Base-by-base conservation (phyloP, 164 flowering plant species). In the Berberis thunbergii region DNA sequence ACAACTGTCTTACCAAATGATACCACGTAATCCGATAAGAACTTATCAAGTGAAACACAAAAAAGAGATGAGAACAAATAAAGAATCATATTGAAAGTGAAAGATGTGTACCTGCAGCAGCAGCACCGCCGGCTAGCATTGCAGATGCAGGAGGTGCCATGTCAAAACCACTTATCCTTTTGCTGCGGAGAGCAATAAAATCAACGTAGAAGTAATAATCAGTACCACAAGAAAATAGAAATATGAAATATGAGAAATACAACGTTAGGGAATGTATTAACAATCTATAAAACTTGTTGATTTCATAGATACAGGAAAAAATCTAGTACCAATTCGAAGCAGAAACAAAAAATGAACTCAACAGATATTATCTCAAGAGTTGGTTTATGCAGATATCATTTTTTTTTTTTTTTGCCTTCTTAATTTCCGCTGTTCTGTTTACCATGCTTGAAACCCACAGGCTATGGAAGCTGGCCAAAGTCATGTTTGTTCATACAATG, bases 131-230 rank as follows among this genome's bases (percentile, higher is more conserved):
- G 71, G 86, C 68, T 61, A 87, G 62, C 74, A 88, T 61, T 65
- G 94, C 87, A 75, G 93, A 67, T 64, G 89, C 72, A 69, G 97
- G 94, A 75, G 97, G 95, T 5, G 88, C 91, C 96, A 89, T 83
- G 69, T 94, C 96, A 77, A 95, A 91, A 63, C 97, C 96, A 76
- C 97, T 91, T 6, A 74, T 73, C 71, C 96, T 79, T 78, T 95
- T 95, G 83, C 97, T 95, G 93, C 69, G 73, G 72, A 62, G 41
- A 48, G 7, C 10, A 50, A 50, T 50, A 12, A 50, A 7, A n/a
- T n/a, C 54, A 12, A 10, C n/a, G 11, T 7, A 3, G n/a, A 12
- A 2, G 3, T 10, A 50, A 50, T 9, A 50, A 3, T 6, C 1
- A 50, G 0, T 50, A 3, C n/a, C n/a, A 3, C 2, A 10, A 50